Base-by-base conservation (phyloP, 2,329 filamentous ascomycete species). In the Ilyonectria sp. region DNA sequence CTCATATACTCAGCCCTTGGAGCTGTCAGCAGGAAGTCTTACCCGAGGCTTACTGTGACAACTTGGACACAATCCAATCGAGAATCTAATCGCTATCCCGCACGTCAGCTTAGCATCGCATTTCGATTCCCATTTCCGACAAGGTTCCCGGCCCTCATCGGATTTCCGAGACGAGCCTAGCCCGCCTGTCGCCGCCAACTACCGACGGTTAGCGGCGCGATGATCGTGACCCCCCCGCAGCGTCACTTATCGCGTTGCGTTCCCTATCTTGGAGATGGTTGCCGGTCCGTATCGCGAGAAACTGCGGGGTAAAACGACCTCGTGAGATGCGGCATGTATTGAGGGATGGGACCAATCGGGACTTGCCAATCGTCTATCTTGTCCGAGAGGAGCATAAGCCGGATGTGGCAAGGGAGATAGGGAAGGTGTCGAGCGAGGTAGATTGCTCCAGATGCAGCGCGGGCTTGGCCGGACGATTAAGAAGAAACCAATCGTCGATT, bases 191-290 rank as follows among this genome's bases (percentile, higher is more conserved):
- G 9, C 37, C 19, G 33, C n/a, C 3, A 21, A 43, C 29, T 46
- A 37, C 29, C 46, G 29, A 31, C 43, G 40, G 40, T 37, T 55
- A 47, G 40, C 55, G 35, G 37, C 23, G 6, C 29, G 29, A 53
- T 50, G 21, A 40, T 50, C 19, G 35, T 43, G 26, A 60, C 61
- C 65, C 55, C 66, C 53, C 62, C 59, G 23, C 47, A 37, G n/a
- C 40, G 10, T 29, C 29, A 26, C 44, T 37, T 37, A 56, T 44
- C 63, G 58, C 52, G 29, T 59, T 58, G 43, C 46, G 11, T 65
- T 49, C 46, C 66, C 66, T 54, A 57, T 65, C 59, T 43, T 7
- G 66, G 66, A 56, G 52, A 68, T 17, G 46, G 62, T 59, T 62
- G 40, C 66, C 66, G 66, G 43, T 46, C 15, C 37, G 10, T 21